phyloP scores from a whole-genome alignment of 192 early-diverging fungal species.

The Gryganskiella cystojenkinii region DNA sequence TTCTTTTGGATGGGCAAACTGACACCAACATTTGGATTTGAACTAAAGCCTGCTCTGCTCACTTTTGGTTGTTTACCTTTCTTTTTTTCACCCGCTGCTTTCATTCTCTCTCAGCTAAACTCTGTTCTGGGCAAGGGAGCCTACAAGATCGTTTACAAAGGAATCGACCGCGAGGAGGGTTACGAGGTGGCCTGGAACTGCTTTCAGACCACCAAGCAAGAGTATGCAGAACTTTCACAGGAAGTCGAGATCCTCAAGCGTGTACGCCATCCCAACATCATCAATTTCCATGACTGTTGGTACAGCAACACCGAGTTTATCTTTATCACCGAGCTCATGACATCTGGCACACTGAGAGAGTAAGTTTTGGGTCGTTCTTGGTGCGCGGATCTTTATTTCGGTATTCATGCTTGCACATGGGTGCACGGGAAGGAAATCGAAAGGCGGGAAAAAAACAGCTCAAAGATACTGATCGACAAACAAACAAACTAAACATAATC shows the following conservation, averaged over 20 bases:
- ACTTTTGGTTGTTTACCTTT: neutral
- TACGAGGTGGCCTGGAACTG: constrained; percentile 94
- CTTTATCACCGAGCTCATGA: constrained; percentile 89
- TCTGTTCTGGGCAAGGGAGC: constrained; percentile 81
- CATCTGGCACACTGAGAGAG: constrained; percentile 83
- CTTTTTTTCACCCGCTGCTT: constrained; percentile 1
- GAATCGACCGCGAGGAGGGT: constrained; percentile 88
- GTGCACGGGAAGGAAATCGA: no score
- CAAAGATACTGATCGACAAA: neutral
- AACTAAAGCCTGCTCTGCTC: neutral
- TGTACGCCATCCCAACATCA: constrained; percentile 86
- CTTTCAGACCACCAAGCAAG: constrained; percentile 77
- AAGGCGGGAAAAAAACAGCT: no score
- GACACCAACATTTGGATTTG: neutral
- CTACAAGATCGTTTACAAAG: constrained; percentile 89
- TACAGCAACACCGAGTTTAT: constrained; percentile 77
- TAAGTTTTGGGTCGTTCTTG: constrained; percentile 34
- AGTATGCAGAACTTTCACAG: constrained; percentile 74
- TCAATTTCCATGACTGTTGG: constrained; percentile 83
- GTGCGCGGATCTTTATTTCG: no score
- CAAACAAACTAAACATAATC: neutral
- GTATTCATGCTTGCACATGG: no score
- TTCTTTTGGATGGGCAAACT: neutral
- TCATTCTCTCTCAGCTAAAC: constrained; percentile 48
- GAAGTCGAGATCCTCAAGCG: constrained; percentile 85